phyloP scores from a whole-genome alignment of 345 rosid genomes.

The Aquilaria malaccensis region DNA sequence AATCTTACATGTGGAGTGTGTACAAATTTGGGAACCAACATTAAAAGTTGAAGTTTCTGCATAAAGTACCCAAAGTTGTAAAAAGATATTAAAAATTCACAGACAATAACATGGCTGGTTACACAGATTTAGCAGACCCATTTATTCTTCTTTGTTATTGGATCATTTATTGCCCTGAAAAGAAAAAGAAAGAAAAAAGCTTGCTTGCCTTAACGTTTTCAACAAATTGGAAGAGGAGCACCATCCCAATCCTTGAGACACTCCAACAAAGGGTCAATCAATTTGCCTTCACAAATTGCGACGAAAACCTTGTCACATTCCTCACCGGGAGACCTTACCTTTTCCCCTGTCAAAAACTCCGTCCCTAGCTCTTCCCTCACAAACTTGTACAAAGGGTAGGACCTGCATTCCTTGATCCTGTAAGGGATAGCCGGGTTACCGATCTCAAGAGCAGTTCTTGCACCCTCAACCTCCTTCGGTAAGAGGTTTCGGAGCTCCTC shows the following conservation, averaged over 20 bases:
- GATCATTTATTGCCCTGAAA: too few relatives aligned
- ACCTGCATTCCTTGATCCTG: conserved; percentile 63
- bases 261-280: conserved; percentile 66
- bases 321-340: conserved; percentile 57
- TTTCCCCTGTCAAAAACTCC: conserved; percentile 50
- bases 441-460: conserved; percentile 34
- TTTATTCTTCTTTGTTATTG: too few relatives aligned
- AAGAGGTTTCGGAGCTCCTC: conserved; percentile 42
- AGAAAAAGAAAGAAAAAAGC: too few relatives aligned
- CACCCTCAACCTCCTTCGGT: conserved; percentile 59
- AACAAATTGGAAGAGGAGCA: conserved; percentile 38
- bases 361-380: conserved; percentile 55
- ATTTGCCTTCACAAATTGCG: conserved; percentile 57
- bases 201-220: too few relatives aligned
- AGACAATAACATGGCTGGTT: too few relatives aligned
- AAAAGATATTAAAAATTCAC: too few relatives aligned
- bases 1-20: too few relatives aligned
- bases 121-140: too few relatives aligned
- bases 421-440: conserved; percentile 42
- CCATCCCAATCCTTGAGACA: conserved; percentile 70
- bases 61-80: too few relatives aligned
- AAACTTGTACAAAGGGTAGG: conserved; percentile 63
- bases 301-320: conserved; percentile 65
- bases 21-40: too few relatives aligned
- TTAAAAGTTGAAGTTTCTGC: too few relatives aligned